Base-by-base conservation (phyloP, 1,139 yeast genomes). In the Yamadazyma aaseri region DNA sequence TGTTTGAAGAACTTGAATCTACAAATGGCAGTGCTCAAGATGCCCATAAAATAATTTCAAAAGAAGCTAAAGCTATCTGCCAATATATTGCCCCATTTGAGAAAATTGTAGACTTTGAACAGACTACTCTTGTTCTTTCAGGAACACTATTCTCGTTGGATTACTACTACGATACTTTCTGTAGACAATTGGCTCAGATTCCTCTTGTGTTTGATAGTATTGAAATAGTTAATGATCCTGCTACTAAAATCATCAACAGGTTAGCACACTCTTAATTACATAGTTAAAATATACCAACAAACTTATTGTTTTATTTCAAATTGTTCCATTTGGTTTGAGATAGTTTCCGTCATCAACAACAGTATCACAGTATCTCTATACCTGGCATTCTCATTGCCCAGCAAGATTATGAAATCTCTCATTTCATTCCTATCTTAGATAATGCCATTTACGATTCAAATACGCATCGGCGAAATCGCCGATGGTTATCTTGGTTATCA, bases 131-230 rank as follows among this genome's bases (percentile, higher is more conserved):
- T 26, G 20, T 36, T 6, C 20, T 36, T 14, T 26, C 32, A 3
- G 40, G 40, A 4, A 24, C 40, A 4, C 22, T 36, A 15, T 31
- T 36, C 15, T 28, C 33, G 2, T 28, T 34, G 12, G 13, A 25
- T 8, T 10, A 7, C 3, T 36, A 36, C 20, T 26, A 20, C 10
- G 13, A 24, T 2, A n/a, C 26, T 10, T 31, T 34, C 14, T 13
- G 6, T 15, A 17, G 16, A 13, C 28, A 26, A 15, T 26, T 26
- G 12, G n/a, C 11, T 18, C 6, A 18, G 13, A 13, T 15, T 14
- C 9, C 13, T 14, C 20, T 17, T 12, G 5, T 6, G 18, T 13
- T 13, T 10, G 20, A 17, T 8, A 26, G 28, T 17, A 8, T 26
- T 15, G 28, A 15, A 16, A 14, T 12, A 17, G 28, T 6, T 15